Base-by-base conservation (phyloP, 2,329 filamentous ascomycete genomes). In the Metarhizium humberi region DNA sequence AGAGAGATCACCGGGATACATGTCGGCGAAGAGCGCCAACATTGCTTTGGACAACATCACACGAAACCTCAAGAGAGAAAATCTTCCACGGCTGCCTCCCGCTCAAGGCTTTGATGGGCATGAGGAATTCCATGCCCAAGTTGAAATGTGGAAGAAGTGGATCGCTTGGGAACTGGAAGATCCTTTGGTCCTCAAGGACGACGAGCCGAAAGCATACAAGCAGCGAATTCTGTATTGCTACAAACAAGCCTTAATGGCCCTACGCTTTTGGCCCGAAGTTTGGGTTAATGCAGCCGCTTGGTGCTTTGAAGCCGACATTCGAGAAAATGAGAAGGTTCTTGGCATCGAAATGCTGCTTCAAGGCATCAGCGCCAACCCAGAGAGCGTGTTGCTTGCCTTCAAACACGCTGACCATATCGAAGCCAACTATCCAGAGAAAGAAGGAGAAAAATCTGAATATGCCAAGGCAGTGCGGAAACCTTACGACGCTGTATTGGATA, bases 211-310 rank as follows among this genome's bases (percentile, higher is more conserved):
- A 53, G 79, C 82, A 6, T 94, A 87, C 71, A 87, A 87, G 61
- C 81, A 87, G 61, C 86, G 94, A 45, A 82, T 97, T 46, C 71
- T 96, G 7, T 95, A 95, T 69, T 87, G 90, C 60, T 97, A 96
- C 76, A 94, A 91, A 69, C 92, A 96, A 69, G 90, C 92, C 4
- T 75, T 95, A 50, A 96, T 96, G 88, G 87, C 91, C 4, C 75
- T 99, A 55, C 85, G 92, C 52, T 99, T 97, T 71, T 94, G 92
- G 82, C 92, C 94, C 4, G 89, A 95, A 67, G 85, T 96, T 62
- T 99, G 94, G 94, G 92, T 91, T 51, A 91, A 96, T 57, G 92
- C 91, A 10, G 89, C 92, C 1, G 88, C 95, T 61, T 97, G 92
- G 83, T 96, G 90, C 69, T 91, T 91, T 64, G 81, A 87, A 54